Percentiles rank a stretch among this genome's conserved stretches.
phyloP scores from a whole-genome alignment of 192 early-diverging fungal species.

The Diversispora epigaea region DNA sequence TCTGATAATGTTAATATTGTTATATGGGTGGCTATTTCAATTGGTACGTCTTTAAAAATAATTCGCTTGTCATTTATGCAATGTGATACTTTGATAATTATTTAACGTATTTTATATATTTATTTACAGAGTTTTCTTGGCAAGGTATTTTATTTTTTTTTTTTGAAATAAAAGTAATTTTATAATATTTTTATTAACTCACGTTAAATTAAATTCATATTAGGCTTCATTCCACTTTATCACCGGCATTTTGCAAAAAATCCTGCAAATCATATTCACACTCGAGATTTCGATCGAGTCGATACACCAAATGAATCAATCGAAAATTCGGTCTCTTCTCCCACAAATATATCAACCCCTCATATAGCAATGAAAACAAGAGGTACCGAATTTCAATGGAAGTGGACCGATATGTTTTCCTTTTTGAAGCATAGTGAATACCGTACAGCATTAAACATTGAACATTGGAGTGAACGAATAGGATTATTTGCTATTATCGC shows the following conservation, averaged over 20 bases:
- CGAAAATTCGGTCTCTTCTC: background rate
- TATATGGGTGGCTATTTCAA: conserved; percentile 3
- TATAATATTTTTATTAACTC: background rate
- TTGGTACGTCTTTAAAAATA: conserved; percentile 27
- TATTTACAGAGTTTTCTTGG: too few species aligned
- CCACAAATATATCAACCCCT: background rate
- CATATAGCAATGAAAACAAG: conserved; percentile 19
- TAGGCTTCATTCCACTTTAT: background rate
- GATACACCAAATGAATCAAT: background rate
- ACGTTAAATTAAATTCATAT: background rate
- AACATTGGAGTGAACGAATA: conserved; percentile 42
- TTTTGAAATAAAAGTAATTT: too few species aligned
- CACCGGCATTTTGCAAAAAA: background rate
- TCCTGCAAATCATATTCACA: background rate
- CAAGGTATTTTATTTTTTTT: too few species aligned
- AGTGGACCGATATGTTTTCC: conserved; percentile 21
- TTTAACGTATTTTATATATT: too few species aligned
- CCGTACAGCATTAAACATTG: conserved; percentile 41
- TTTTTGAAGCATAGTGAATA: conserved; percentile 10
- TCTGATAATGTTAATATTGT: background rate
- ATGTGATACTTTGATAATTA: too few species aligned
- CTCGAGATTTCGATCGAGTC: background rate
- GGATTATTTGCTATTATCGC: conserved; percentile 40
- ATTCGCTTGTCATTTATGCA: too few species aligned
- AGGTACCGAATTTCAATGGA: conserved; percentile 28